These are phyloP conservation scores for Rhynchosporium agropyri DNA, from an alignment of 2,329 filamentous ascomycete genomes.

Conservation along the genomic window DNA sequence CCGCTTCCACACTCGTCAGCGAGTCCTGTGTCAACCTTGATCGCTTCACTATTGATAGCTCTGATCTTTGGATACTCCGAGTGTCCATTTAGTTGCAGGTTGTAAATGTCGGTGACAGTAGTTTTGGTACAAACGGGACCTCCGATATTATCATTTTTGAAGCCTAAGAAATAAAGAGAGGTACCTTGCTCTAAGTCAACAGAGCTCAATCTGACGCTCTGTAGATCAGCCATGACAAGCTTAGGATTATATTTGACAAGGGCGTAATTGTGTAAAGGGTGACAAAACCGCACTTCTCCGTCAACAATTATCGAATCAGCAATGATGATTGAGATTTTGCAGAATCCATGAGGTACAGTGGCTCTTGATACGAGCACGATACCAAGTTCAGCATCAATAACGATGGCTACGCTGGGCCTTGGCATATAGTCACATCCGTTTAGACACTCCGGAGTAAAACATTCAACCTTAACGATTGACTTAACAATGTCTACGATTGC, in stretches of 20 bases:
- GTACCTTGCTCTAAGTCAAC: conserved; percentile 89
- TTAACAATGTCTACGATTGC: conserved; percentile 94
- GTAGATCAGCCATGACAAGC: conserved; percentile 87
- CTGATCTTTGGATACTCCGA: conserved; percentile 88
- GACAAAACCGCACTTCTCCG: conserved; percentile 92
- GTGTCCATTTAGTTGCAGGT: conserved; percentile 93
- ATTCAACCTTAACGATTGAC: conserved; percentile 92
- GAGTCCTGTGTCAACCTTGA: conserved; percentile 92
- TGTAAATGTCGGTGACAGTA: conserved; percentile 94
- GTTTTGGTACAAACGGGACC: conserved; percentile 80
- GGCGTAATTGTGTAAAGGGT: conserved; percentile 95
- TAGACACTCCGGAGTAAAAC: conserved; percentile 91
- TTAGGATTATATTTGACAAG: conserved; percentile 93
- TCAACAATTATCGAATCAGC: conserved; percentile 95
- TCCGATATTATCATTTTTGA: conserved; percentile 86
- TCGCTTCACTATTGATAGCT: conserved; percentile 93
- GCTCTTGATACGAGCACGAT: conserved; percentile 94
- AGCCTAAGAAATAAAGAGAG: conserved; percentile 93
- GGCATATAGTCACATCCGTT: conserved; percentile 77
- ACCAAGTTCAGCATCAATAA: conserved; percentile 96
- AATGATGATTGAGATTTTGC: conserved; percentile 94
- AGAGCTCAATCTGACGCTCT: conserved; percentile 80
- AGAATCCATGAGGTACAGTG: conserved; percentile 93
- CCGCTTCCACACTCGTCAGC: conserved; percentile 92
- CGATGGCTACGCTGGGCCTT: conserved; percentile 88